Evolutionary conservation across 2,329 filamentous ascomycete species (phyloP).

Genomic region (Trichoderma sp.): DNA sequence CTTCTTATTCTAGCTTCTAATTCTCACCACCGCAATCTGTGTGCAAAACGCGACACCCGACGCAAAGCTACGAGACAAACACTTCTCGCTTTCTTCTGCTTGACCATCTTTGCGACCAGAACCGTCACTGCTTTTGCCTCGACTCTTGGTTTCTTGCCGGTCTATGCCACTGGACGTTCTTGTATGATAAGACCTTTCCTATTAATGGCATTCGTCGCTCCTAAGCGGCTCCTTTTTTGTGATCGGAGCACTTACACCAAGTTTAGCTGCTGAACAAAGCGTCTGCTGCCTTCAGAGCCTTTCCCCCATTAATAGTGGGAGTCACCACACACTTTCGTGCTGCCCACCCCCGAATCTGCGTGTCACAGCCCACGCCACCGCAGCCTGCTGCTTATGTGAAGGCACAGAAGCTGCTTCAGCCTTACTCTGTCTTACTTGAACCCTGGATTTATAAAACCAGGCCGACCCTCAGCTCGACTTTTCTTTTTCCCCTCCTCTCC

Average conservation of each 20-base stretch:
- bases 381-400: conserved; percentile 21
- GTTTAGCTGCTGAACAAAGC: conserved; percentile 3
- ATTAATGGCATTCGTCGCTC: not conserved
- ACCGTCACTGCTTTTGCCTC: not conserved
- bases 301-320: not conserved
- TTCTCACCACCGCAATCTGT: not conserved
- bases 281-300: conserved; percentile 5
- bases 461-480: conserved; percentile 10
- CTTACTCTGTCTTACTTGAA: conserved; percentile 18
- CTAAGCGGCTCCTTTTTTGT: not conserved
- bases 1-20: conserved; percentile 8
- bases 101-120: not conserved
- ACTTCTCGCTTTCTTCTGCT: not conserved
- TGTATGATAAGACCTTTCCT: not conserved
- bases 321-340: conserved; percentile 7
- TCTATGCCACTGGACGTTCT: not conserved
- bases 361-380: conserved; percentile 16
- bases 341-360: conserved; percentile 18
- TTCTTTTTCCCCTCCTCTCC: not conserved
- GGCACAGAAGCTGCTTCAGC: conserved; percentile 17
- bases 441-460: conserved; percentile 6
- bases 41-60: not conserved
- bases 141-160: not conserved
- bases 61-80: not conserved
- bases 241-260: not conserved